Base-by-base conservation (phyloP, 768 basidiomycete species). In the Leccinum imitatum region DNA sequence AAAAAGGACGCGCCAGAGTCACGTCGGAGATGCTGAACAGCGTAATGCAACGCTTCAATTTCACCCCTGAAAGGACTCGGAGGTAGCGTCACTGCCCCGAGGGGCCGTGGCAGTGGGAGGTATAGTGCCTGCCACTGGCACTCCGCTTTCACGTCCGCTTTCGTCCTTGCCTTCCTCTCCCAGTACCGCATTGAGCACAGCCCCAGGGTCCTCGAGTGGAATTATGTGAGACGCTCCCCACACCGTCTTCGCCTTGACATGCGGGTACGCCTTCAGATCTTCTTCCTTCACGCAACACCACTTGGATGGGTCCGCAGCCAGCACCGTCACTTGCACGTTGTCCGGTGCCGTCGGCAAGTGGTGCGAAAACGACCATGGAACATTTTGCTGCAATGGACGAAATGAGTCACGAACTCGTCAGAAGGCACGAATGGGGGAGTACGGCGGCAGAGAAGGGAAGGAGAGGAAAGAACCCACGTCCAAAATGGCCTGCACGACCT, bases 341-440 rank as follows among this genome's bases (percentile, higher is more conserved):
- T 60, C 55, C 10, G 60, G 67, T 0, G 11, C 41, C 9, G 15
- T n/a, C 31, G 3, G 35, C 3, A 68, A 30, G 2, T 27, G 51
- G 53, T 61, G 59, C 7, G 53, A 31, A 39, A 68, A 68, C 11
- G 67, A 66, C 69, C 69, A 69, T 13, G 67, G 64, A 0, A 11
- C 1, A 47, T 69, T 69, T 64, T 70, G 64, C 69, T 44, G 41
- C 6, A 44, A 44, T 71, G 21, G 11, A 47, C 6, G 1, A 39
- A 13, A 3, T 2, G 3, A 44, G 44, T 62, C 6, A 58, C 47
- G 21, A 23, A n/a, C 7, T 1, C 11, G 2, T 4, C 4, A 2
- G n/a, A 23, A 30, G 14, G 37, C 41, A 44, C 41, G n/a, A 44
- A 10, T 17, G 17, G n/a, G 17, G n/a, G 41, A 44, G 17, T 44